These are phyloP conservation scores for Myxozyma kluyveri DNA, from an alignment of 805 yeast genomes.

Conservation along the genomic window DNA sequence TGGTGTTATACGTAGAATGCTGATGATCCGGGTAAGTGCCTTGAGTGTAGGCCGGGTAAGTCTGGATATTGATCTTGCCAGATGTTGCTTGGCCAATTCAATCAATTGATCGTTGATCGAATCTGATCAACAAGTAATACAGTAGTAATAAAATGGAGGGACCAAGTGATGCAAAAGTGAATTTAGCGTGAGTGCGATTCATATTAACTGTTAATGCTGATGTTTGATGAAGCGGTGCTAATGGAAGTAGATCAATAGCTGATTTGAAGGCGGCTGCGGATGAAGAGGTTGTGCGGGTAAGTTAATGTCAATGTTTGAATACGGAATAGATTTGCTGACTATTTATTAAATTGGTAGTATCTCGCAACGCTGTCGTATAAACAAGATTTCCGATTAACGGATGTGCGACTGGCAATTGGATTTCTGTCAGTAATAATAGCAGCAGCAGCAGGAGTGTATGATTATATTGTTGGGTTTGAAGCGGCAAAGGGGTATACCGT, in stretches of 20 bases:
- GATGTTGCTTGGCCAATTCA: no score
- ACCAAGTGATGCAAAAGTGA: slow-evolving; percentile 10
- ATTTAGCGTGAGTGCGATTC: slow-evolving; percentile 16
- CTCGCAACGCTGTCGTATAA: slow-evolving; percentile 33
- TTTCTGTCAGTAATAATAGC: slow-evolving; percentile 36
- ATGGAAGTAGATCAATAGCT: slow-evolving; percentile 32
- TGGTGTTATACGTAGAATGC: no score
- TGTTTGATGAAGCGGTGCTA: not conserved
- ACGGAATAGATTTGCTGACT: not conserved
- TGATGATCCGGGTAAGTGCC: no score
- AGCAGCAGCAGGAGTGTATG: slow-evolving; percentile 33
- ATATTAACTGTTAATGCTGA: not conserved
- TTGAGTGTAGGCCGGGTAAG: no score
- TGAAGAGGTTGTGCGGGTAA: slow-evolving; percentile 35
- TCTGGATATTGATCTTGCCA: no score
- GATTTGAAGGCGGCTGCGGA: slow-evolving; percentile 37
- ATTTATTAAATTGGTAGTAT: no score
- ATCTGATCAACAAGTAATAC: no score
- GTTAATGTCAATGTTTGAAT: not conserved
- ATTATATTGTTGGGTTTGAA: slow-evolving; percentile 37
- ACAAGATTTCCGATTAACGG: slow-evolving; percentile 30
- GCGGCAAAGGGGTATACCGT: slow-evolving; percentile 32
- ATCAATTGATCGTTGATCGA: no score
- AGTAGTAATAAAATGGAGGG: not conserved
- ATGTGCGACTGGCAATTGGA: slow-evolving; percentile 36